Conservation (phyloP, 805 yeast species). For the Ogataea pini region DNA sequence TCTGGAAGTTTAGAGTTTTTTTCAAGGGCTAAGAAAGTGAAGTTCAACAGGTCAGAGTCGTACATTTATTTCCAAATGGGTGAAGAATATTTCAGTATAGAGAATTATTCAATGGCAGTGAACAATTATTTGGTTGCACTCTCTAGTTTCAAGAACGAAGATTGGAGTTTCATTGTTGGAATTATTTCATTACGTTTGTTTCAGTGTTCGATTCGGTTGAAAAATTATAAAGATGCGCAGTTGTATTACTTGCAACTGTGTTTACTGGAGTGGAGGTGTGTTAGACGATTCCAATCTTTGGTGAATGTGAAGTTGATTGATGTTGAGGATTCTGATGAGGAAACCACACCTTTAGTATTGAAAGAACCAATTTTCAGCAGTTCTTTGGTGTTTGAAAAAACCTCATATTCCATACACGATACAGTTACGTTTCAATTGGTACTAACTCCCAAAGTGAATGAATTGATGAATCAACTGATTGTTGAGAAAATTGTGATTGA, state of each 20-base stretch:
- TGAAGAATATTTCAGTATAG: constrained; percentile 40
- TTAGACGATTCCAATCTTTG: constrained; percentile 6
- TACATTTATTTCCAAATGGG: constrained; percentile 53
- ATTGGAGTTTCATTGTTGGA: constrained; percentile 41
- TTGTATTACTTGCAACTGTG: constrained; percentile 37
- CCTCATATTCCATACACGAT: constrained; percentile 24
- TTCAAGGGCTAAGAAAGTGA: constrained; percentile 35
- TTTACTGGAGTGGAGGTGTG: constrained; percentile 20
- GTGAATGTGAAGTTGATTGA: constrained; percentile 5
- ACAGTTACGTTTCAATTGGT: constrained; percentile 33
- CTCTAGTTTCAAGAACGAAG: constrained; percentile 39
- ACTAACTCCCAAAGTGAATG: constrained; percentile 32
- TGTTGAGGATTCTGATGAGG: constrained; percentile 7
- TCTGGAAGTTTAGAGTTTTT: constrained; percentile 40
- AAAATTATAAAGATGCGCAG: constrained; percentile 36
- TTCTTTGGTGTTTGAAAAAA: constrained; percentile 21
- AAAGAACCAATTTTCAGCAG: constrained; percentile 23
- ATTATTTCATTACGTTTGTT: constrained; percentile 40
- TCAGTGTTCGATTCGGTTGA: constrained; percentile 38
- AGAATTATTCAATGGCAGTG: constrained; percentile 43
- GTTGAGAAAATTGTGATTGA: constrained; percentile 24
- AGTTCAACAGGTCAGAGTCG: constrained; percentile 41
- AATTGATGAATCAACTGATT: constrained; percentile 17
- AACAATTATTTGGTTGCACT: constrained; percentile 42
- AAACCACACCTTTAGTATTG: constrained; percentile 13